phyloP scores from a whole-genome alignment of 306 rosid genomes.

The Lotus japonicus region DNA sequence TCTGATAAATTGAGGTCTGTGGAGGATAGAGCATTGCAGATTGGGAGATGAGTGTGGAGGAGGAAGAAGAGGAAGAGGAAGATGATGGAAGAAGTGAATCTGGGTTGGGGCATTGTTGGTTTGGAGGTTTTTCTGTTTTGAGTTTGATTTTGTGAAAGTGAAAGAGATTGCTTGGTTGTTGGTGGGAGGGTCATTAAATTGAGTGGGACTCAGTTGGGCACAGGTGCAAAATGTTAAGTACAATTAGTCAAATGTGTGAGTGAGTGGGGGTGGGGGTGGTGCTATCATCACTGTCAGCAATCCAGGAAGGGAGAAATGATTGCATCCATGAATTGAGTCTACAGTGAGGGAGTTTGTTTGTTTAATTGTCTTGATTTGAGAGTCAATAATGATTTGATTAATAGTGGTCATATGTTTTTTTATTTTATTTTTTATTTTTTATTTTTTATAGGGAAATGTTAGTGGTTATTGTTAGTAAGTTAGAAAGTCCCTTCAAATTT shows the following conservation, averaged over 20 bases:
- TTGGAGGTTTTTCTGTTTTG: conserved; percentile 19
- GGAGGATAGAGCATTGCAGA: conserved; percentile 37
- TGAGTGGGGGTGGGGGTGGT: no score
- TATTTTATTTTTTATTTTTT: no score
- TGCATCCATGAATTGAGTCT: background rate
- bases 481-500: no score
- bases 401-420: no score
- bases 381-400: no score
- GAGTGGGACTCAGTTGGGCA: no score
- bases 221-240: background rate
- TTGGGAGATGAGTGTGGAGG: conserved; percentile 36
- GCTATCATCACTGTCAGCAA: conserved; percentile 21
- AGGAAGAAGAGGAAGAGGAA: conserved; percentile 30
- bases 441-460: no score
- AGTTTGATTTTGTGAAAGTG: conserved; percentile 8
- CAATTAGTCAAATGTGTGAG: background rate
- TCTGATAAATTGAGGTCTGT: conserved; percentile 48
- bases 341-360: background rate
- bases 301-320: background rate
- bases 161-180: conserved; percentile 30
- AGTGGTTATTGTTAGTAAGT: no score
- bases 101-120: conserved; percentile 40
- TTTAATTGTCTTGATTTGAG: background rate
- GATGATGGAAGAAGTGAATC: conserved; percentile 24
- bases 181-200: conserved; percentile 34